These are phyloP conservation scores for Podaxis sp. DNA, from an alignment of 768 basidiomycete genomes.

Conservation along the genomic window DNA sequence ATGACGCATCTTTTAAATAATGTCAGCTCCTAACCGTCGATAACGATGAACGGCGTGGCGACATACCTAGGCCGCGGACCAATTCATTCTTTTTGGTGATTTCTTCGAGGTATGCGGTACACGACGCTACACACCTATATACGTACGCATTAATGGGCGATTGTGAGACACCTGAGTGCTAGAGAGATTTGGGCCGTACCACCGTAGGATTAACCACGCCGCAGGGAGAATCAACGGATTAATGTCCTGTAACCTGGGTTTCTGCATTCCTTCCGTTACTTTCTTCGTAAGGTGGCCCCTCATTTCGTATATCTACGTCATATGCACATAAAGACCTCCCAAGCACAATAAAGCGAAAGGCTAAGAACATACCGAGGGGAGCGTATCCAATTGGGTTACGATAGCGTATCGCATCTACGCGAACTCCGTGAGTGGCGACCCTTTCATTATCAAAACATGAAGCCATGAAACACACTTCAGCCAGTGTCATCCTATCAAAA, in stretches of 20 bases:
- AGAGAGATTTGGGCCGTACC: slow-evolving; percentile 35
- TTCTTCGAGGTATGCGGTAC: slow-evolving; percentile 70
- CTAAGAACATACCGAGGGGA: slow-evolving; percentile 45
- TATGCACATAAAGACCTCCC: neutral
- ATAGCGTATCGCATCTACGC: slow-evolving; percentile 50
- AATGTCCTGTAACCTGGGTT: slow-evolving; percentile 54
- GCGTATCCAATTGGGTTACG: slow-evolving; percentile 38
- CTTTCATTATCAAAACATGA: neutral
- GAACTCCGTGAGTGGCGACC: neutral
- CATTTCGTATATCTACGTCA: slow-evolving; percentile 51
- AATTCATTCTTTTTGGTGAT: slow-evolving; percentile 53
- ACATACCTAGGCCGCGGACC: slow-evolving; percentile 52
- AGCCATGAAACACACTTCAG: slow-evolving; percentile 30
- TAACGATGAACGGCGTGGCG: neutral
- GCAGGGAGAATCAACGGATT: slow-evolving; percentile 50
- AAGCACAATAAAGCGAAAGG: neutral
- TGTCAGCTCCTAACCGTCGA: neutral
- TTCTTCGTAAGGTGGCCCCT: slow-evolving; percentile 57
- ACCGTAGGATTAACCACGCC: slow-evolving; percentile 66
- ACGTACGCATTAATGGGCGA: neutral
- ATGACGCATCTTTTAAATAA: slow-evolving; percentile 36
- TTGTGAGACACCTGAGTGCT: neutral
- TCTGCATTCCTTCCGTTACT: slow-evolving; percentile 47
- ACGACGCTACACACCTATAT: slow-evolving; percentile 66
- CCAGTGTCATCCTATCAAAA: slow-evolving; percentile 45